Evolutionary conservation across 352 stramenopile genomes (phyloP).

Genomic region (Phytophthora hibernalis): DNA sequence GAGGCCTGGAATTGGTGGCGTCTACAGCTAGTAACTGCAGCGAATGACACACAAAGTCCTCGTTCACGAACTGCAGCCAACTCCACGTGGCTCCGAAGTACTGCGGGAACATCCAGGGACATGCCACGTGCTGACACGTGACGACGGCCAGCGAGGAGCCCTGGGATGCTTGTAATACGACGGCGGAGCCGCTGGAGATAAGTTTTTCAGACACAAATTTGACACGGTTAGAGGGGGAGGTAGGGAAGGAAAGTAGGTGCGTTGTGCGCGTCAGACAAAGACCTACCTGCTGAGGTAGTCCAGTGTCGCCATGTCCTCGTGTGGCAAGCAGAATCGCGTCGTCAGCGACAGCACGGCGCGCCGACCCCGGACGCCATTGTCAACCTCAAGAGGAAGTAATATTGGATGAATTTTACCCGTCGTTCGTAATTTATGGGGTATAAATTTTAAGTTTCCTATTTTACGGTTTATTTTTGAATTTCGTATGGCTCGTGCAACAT

Average conservation of each 20-base stretch:
- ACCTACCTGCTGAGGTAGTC: slow-evolving; percentile 79
- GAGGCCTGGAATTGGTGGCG: slow-evolving; percentile 24
- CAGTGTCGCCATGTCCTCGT: slow-evolving; percentile 77
- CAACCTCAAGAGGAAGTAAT: too few species aligned
- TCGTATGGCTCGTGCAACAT: too few species aligned
- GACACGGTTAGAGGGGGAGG: slow-evolving; percentile 1
- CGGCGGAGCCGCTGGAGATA: slow-evolving; percentile 63
- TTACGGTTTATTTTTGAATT: too few species aligned
- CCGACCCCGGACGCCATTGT: slow-evolving; percentile 26
- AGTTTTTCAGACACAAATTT: slow-evolving; percentile 6
- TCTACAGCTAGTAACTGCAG: slow-evolving; percentile 57
- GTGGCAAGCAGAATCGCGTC: slow-evolving; percentile 79
- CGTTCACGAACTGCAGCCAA: slow-evolving; percentile 85
- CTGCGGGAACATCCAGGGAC: slow-evolving; percentile 77
- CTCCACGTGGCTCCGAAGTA: slow-evolving; percentile 84
- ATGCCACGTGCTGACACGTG: slow-evolving; percentile 85
- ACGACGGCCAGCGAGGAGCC: slow-evolving; percentile 44
- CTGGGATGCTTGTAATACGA: slow-evolving; percentile 35
- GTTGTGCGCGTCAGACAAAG: slow-evolving; percentile 3
- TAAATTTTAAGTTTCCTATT: too few species aligned
- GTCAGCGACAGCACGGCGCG: slow-evolving; percentile 75
- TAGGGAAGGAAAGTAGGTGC: not conserved
- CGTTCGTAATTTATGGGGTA: too few species aligned
- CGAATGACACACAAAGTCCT: slow-evolving; percentile 76
- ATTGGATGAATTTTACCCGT: too few species aligned